phyloP scores from a whole-genome alignment of 179 eudicot species.

The Silene coronaria region DNA sequence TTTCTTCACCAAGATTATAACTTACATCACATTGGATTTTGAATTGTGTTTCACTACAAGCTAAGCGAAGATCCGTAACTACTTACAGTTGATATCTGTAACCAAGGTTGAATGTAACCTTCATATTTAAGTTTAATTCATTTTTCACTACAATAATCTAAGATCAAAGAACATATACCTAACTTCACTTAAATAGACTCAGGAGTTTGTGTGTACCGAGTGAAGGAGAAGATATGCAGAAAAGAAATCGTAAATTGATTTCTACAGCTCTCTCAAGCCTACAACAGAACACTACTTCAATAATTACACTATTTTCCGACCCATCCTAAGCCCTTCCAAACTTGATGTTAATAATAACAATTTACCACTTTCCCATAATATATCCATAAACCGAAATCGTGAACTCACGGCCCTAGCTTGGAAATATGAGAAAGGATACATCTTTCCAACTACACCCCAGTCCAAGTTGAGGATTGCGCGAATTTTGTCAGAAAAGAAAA shows the following conservation, averaged over 20 bases:
- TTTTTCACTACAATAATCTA: neutral
- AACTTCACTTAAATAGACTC: neutral
- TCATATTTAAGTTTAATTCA: neutral
- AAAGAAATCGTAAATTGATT: neutral
- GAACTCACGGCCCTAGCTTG: neutral
- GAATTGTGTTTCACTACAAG: neutral
- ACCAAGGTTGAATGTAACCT: neutral
- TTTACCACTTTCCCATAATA: neutral
- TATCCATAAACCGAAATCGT: neutral
- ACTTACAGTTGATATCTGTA: neutral
- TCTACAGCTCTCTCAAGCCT: neutral
- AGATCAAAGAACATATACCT: neutral
- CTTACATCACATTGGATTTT: neutral
- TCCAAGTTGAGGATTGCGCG: no score
- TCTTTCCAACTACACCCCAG: neutral
- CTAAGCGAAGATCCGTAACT: neutral
- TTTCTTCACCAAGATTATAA: neutral
- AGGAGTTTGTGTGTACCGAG: neutral
- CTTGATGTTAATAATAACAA: neutral
- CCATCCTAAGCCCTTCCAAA: neutral
- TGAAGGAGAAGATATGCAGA: neutral
- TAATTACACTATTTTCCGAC: neutral
- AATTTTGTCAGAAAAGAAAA: neutral
- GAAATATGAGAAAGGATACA: neutral
- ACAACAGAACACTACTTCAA: no score